A percentile compares a stretch with the other conserved stretches of the same genome.
Conservation (phyloP, 805 yeast genomes). For the Kluyveromyces lactis region DNA sequence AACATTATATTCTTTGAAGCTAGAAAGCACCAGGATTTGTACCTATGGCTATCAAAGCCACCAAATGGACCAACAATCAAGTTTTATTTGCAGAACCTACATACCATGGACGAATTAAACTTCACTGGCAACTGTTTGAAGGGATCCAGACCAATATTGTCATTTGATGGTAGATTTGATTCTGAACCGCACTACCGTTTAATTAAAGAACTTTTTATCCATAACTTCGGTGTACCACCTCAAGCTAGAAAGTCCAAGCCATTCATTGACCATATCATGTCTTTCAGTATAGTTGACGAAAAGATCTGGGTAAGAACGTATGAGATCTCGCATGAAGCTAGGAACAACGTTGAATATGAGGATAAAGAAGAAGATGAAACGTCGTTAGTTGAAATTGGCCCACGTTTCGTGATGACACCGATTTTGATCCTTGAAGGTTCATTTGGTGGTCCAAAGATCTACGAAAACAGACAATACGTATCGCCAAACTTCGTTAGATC, state of each 20-base stretch:
- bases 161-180: constrained; percentile 78
- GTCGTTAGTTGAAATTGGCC: constrained; percentile 90
- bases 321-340: constrained; percentile 65
- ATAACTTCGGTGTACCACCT: constrained; percentile 93
- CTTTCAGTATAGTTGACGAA: constrained; percentile 85
- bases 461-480: constrained; percentile 93
- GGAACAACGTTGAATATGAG: constrained; percentile 45
- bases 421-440: constrained; percentile 93
- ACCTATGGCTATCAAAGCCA: constrained; percentile 90
- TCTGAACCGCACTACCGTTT: constrained; percentile 58
- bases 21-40: constrained; percentile 91
- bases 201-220: constrained; percentile 75
- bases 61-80: constrained; percentile 97
- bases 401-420: constrained; percentile 87
- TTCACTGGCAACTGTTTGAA: constrained; percentile 94
- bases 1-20: constrained; percentile 91
- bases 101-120: constrained; percentile 90
- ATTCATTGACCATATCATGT: constrained; percentile 89
- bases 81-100: constrained; percentile 89
- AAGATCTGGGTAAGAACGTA: constrained; percentile 94
- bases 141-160: constrained; percentile 89
- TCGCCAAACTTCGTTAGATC: constrained; percentile 95
- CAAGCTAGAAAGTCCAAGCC: constrained; percentile 88
- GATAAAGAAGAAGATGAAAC: constrained; percentile 42
- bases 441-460: constrained; percentile 95